Evolutionary conservation across 306 rosid genomes (phyloP).

Genomic region (Mimosa pudica): DNA sequence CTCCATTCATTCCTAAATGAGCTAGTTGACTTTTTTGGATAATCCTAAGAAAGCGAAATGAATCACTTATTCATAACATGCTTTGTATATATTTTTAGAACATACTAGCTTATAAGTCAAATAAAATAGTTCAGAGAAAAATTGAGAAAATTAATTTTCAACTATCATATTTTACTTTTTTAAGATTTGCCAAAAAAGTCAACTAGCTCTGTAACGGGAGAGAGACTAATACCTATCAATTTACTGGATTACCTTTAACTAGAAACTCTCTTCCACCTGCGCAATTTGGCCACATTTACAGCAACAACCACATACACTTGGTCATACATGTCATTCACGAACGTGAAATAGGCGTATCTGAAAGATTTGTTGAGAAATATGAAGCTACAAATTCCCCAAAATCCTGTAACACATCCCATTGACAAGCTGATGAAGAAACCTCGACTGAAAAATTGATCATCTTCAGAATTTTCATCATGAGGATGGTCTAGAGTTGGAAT

Average conservation of each 20-base stretch:
- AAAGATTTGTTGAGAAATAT: not conserved
- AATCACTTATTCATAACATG: no score
- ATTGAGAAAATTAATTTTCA: no score
- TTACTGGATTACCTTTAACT: not conserved
- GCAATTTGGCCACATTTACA: not conserved
- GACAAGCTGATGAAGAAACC: not conserved
- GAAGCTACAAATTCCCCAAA: not conserved
- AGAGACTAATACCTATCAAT: no score
- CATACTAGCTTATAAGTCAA: no score
- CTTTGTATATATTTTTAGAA: no score
- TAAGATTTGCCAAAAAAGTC: no score
- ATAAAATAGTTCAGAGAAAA: no score
- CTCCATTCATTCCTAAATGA: no score
- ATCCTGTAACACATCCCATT: not conserved
- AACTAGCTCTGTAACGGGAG: no score
- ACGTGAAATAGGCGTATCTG: not conserved
- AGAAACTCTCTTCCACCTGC: not conserved
- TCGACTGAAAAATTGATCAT: not conserved
- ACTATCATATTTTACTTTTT: no score
- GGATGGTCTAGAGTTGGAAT: not conserved
- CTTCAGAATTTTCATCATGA: not conserved
- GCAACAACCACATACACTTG: not conserved
- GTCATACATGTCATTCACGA: not conserved
- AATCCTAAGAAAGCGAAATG: no score
- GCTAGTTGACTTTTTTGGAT: no score